These are phyloP conservation scores for Climacium dendroides DNA, from an alignment of 225 moss, liverwort and hornwort species.

Conservation along the genomic window DNA sequence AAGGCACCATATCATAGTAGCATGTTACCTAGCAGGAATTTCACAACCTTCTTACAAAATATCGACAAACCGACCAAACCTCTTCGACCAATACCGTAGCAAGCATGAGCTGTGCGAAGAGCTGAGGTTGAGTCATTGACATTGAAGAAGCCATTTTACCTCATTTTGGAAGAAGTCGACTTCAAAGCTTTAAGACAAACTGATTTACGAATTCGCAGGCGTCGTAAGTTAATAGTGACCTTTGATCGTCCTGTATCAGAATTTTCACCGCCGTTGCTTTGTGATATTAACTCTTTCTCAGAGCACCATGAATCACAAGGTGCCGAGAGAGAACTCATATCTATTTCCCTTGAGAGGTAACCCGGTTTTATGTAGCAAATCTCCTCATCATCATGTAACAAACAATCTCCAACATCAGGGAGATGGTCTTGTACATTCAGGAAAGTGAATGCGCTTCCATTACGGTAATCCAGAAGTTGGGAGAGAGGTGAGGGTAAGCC, in stretches of 20 bases:
- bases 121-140: background rate
- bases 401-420: constrained; percentile 7
- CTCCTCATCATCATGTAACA: constrained; percentile 10
- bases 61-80: background rate
- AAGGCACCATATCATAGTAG: background rate
- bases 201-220: constrained; percentile 8
- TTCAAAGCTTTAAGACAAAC: constrained; percentile 4
- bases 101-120: background rate
- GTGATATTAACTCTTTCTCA: background rate
- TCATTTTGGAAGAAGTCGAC: background rate
- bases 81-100: background rate
- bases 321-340: background rate
- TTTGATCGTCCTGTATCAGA: background rate
- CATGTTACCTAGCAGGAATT: background rate
- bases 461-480: constrained; percentile 9
- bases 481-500: constrained; percentile 15
- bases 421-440: constrained; percentile 4
- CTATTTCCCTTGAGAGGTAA: background rate
- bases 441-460: constrained; percentile 7
- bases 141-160: constrained; percentile 1
- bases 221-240: constrained; percentile 1
- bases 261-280: background rate
- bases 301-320: background rate
- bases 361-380: background rate
- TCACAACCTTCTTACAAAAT: background rate